Evolutionary conservation across 2,329 filamentous ascomycete species (phyloP).

Genomic region (Calonectria leucothoes): DNA sequence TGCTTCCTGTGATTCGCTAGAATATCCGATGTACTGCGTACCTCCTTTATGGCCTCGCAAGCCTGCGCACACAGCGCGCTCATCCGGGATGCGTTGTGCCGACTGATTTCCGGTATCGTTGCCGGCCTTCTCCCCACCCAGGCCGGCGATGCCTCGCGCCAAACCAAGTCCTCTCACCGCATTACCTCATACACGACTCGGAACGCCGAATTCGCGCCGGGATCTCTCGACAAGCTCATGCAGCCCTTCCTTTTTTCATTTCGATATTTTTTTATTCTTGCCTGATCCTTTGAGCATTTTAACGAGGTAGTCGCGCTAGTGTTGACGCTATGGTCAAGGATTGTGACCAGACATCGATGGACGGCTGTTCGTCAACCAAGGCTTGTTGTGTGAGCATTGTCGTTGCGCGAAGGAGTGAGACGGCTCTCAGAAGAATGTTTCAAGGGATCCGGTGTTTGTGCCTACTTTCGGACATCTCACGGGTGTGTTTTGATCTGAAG

Average conservation of each 20-base stretch:
- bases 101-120: constrained; percentile 40
- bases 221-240: constrained; percentile 40
- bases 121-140: constrained; percentile 40
- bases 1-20: constrained; percentile 16
- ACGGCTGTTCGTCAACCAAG: constrained; percentile 4
- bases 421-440: constrained; percentile 1
- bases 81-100: constrained; percentile 22
- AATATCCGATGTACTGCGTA: constrained; percentile 14
- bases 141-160: constrained; percentile 41
- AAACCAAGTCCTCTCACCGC: constrained; percentile 44
- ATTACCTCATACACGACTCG: constrained; percentile 45
- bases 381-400: background rate
- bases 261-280: constrained; percentile 27
- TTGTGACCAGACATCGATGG: constrained; percentile 21
- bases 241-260: constrained; percentile 29
- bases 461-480: background rate
- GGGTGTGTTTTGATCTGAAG: background rate
- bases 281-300: constrained; percentile 35
- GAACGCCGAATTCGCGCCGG: constrained; percentile 44
- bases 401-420: background rate
- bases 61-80: background rate
- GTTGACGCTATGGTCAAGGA: constrained; percentile 30
- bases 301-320: constrained; percentile 30
- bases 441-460: background rate
- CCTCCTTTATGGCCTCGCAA: constrained; percentile 4